Percentiles rank a stretch among this genome's conserved stretches.
These are phyloP conservation scores for Andrographis paniculata DNA, from an alignment of 305 asterid species.

Conservation along the genomic window DNA sequence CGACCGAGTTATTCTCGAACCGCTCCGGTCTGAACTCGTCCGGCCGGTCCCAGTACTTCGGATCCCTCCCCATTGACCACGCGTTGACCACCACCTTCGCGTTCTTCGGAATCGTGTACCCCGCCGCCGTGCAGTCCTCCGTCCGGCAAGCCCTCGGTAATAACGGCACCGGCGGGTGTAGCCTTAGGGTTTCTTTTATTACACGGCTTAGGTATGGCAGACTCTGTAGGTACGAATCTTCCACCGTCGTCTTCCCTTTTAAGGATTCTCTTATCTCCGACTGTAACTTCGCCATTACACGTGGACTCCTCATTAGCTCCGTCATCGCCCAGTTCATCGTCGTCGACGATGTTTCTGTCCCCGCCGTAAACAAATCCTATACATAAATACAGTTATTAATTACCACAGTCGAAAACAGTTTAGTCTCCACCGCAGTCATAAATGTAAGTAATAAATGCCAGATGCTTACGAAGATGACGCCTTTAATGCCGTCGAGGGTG, in stretches of 20 bases:
- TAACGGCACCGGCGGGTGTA: slow-evolving; percentile 5
- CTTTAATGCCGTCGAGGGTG: slow-evolving; percentile 16
- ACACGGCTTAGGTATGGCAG: neutral
- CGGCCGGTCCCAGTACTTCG: slow-evolving; percentile 13
- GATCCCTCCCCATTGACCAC: slow-evolving; percentile 18
- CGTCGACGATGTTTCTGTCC: slow-evolving; percentile 3
- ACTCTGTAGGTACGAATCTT: neutral
- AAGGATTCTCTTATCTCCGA: neutral
- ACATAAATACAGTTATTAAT: neutral
- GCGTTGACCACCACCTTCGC: slow-evolving; percentile 11
- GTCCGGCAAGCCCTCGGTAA: slow-evolving; percentile 7
- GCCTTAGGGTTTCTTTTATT: slow-evolving; percentile 4
- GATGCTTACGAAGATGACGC: slow-evolving; percentile 16
- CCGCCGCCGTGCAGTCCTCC: slow-evolving; percentile 2
- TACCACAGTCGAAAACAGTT: too few relatives aligned
- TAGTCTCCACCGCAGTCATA: too few relatives aligned
- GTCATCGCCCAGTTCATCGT: slow-evolving; percentile 2
- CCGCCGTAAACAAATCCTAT: slow-evolving; percentile 12
- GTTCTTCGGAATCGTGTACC: slow-evolving; percentile 16
- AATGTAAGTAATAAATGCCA: too few relatives aligned
- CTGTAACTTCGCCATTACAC: slow-evolving; percentile 5
- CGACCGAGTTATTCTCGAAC: slow-evolving; percentile 12
- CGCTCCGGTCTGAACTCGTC: slow-evolving; percentile 15
- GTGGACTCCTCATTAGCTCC: slow-evolving; percentile 4
- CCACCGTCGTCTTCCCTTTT: slow-evolving; percentile 1